Evolutionary conservation across 2,329 filamentous ascomycete species (phyloP).

Genomic region (Ascomycota sp.): DNA sequence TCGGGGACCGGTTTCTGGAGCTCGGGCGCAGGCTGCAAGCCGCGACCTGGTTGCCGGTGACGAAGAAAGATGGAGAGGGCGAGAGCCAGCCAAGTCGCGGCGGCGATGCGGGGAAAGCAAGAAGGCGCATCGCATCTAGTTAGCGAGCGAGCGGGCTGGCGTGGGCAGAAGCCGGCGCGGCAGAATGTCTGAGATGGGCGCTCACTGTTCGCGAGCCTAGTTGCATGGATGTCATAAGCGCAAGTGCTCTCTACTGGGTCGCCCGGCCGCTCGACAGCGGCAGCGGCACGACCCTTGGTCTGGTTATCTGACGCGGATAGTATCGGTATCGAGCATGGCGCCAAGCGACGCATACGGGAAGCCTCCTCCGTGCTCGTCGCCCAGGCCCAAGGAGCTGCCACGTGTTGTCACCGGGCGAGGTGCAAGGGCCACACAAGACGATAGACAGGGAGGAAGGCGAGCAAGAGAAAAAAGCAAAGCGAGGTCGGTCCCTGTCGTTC

Average conservation of each 20-base stretch:
- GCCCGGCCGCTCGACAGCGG: too few species aligned
- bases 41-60: conserved; percentile 2
- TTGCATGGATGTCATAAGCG: not conserved
- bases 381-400: not conserved
- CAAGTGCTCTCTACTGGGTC: too few species aligned
- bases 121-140: not conserved
- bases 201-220: not conserved
- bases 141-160: not conserved
- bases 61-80: not conserved
- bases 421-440: too few species aligned
- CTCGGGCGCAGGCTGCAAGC: conserved; percentile 1
- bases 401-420: not conserved
- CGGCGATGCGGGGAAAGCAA: conserved; percentile 1
- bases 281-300: too few species aligned
- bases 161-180: not conserved
- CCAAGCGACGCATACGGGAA: not conserved
- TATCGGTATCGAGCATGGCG: not conserved
- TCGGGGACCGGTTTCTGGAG: conserved; percentile 1
- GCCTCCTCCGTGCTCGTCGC: not conserved
- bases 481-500: too few species aligned
- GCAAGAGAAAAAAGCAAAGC: too few species aligned
- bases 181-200: not conserved
- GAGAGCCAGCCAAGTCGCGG: not conserved
- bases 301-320: too few species aligned
- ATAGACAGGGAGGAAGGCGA: too few species aligned